A percentile compares a stretch with the other conserved stretches of the same genome.
These are phyloP conservation scores for Tetrapisispora namnaoensis DNA, from an alignment of 805 yeast species.

Conservation along the genomic window DNA sequence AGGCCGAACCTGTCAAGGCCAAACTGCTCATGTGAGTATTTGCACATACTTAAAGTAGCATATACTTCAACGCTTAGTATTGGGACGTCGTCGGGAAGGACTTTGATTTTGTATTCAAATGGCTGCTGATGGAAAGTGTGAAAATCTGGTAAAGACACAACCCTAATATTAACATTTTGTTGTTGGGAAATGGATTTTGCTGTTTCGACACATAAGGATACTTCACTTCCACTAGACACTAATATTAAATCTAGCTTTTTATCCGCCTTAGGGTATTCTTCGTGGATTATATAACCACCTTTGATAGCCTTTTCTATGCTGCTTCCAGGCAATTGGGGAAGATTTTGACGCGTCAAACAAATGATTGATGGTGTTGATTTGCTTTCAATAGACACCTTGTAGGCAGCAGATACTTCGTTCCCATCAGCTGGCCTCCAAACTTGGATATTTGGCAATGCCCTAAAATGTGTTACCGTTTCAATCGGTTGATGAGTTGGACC, in stretches of 20 bases:
- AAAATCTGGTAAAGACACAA: constrained; percentile 92
- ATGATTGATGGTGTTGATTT: constrained; percentile 61
- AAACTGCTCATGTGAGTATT: constrained; percentile 92
- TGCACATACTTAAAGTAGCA: constrained; percentile 86
- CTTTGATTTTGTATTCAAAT: constrained; percentile 67
- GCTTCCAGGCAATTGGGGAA: constrained; percentile 91
- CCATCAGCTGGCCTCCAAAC: constrained; percentile 95
- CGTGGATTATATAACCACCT: constrained; percentile 79
- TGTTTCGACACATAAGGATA: constrained; percentile 70
- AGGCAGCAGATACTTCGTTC: constrained; percentile 81
- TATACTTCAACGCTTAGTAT: constrained; percentile 88
- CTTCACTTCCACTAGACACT: constrained; percentile 91
- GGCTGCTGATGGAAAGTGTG: constrained; percentile 80
- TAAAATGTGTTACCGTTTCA: constrained; percentile 77
- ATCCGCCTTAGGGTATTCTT: constrained; percentile 38
- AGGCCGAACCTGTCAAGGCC: constrained; percentile 96
- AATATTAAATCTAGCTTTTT: constrained; percentile 49
- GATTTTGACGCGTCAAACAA: constrained; percentile 77
- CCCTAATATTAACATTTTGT: constrained; percentile 52
- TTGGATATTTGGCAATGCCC: constrained; percentile 72
- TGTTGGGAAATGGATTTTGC: constrained; percentile 52
- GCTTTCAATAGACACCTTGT: constrained; percentile 51
- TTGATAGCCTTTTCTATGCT: constrained; percentile 81
- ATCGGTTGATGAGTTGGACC: constrained; percentile 94
- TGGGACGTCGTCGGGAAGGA: constrained; percentile 92